Base-by-base conservation (phyloP, 2,329 filamentous ascomycete genomes). In the Neonectria faginata region DNA sequence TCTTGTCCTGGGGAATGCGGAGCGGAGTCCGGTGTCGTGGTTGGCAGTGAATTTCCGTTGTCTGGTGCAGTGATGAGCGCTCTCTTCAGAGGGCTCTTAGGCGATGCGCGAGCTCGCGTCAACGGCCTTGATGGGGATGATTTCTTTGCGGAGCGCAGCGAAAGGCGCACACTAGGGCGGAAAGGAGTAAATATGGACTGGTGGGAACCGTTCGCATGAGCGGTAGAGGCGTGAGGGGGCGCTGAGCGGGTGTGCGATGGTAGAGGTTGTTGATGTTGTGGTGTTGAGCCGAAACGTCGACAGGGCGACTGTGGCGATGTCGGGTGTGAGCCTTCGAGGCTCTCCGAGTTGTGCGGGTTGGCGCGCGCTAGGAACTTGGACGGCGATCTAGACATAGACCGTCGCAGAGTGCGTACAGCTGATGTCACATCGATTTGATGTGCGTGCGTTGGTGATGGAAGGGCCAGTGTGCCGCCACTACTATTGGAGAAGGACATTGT, bases 321-420 rank as follows among this genome's bases (percentile, higher is more conserved):
- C 56, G 77, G 77, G 50, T 82, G 80, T 60, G 88, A 87, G 67
- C 77, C 75, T 36, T 85, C 80, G 14, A 83, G 82, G 62, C 77
- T 80, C 41, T 84, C 80, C 14, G 84, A 84, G 63, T 76, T 80
- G 66, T 84, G 81, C 0, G 85, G 86, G 48, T 78, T 78, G 50
- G 81, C 78, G 67, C 84, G 83, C 55, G 79, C 77, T 39, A 97
- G 82, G 61, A 96, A 95, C 78, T 96, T 97, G 33, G 95, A 97
- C 11, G 95, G 95, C n/a, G 95, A 97, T 73, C 94, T 88, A 62
- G 94, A 97, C 68, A 97, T 85, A 27, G 95, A 97, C 72, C 93
- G 92, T 69, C 94, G 88, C 63, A 97, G 84, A 74, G 93, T 92
- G 75, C 93, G 88, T 68, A 97, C 92, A 64, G 92, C 91, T 55